Base-by-base conservation (phyloP, 441 rosid genomes). In the Arabidopsis hybrid region DNA sequence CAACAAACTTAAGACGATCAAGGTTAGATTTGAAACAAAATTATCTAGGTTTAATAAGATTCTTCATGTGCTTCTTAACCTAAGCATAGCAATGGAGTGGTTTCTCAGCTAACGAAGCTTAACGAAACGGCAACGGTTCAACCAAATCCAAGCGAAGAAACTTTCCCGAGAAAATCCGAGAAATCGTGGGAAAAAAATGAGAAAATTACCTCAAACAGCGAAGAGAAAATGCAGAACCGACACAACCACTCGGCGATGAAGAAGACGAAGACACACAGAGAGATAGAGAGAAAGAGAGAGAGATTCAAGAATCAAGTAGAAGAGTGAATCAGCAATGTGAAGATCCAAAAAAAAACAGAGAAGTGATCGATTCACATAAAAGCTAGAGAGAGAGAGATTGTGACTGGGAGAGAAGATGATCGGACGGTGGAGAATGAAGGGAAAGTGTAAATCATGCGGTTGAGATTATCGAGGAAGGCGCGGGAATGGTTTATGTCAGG, bases 401-500 rank as follows among this genome's bases (percentile, higher is more conserved):
- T 29, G 49, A 64, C 57, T 63, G 49, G 12, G 66, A 49, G 59
- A 40, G 60, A 62, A 35, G 10, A 64, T 49, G 62, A 77, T 71
- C 80, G 0, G 11, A 77, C 76, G 80, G 80, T 51, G 18, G 4
- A 42, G 18, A 51, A 34, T 64, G 35, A 58, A 69, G 6, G 10
- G 0, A 32, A 35, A 10, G 63, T 4, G 43, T 0, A 34, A 32
- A 70, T 57, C 67, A 0, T 29, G 50, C 76, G 76, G 76, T 58
- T 0, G 0, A 57, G 80, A 76, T 63, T 29, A 39, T 29, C 59
- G 11, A 43, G 39, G 56, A 65, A 65, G 76, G 76, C 76, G 80
- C 76, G 80, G 76, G 68, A 77, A 77, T 76, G 75, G 75, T 76
- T 69, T 63, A 13, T 55, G 74, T 62, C 35, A 35, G 71, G 71